phyloP scores from a whole-genome alignment of 208 protist genomes.

The Acanthamoeba triangularis region DNA sequence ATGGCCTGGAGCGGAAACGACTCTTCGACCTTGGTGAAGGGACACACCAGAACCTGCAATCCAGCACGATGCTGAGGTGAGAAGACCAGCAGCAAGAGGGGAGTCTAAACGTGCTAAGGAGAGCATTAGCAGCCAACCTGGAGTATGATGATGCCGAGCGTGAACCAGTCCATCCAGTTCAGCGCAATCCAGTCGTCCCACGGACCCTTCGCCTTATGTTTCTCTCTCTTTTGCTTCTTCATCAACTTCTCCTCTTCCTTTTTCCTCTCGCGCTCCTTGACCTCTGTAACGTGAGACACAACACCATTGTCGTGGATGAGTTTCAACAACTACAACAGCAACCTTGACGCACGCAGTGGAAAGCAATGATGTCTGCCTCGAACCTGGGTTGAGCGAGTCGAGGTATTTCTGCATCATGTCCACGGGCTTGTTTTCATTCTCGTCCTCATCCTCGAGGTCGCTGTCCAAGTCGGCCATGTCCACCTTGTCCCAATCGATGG shows the following conservation, averaged over 20 bases:
- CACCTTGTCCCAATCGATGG: not conserved
- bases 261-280: constrained; percentile 14
- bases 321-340: not conserved
- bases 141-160: constrained; percentile 25
- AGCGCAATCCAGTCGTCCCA: constrained; percentile 50
- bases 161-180: constrained; percentile 72
- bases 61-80: too few species aligned
- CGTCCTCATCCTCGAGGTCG: not conserved
- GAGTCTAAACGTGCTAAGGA: too few species aligned
- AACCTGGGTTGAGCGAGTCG: constrained; percentile 13
- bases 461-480: constrained; percentile 4
- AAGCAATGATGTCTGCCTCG: not conserved
- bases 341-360: not conserved
- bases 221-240: constrained; percentile 33
- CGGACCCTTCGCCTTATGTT: not conserved
- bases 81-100: not conserved
- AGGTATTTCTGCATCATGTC: constrained; percentile 51
- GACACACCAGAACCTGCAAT: constrained; percentile 81
- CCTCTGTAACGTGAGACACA: not conserved
- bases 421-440: constrained; percentile 13
- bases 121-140: not conserved
- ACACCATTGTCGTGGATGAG: not conserved
- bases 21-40: constrained; percentile 97
- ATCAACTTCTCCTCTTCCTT: constrained; percentile 17
- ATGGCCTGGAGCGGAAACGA: constrained; percentile 97